phyloP scores from a whole-genome alignment of 2,329 filamentous ascomycete genomes.

The Drechmeria coniospora region DNA sequence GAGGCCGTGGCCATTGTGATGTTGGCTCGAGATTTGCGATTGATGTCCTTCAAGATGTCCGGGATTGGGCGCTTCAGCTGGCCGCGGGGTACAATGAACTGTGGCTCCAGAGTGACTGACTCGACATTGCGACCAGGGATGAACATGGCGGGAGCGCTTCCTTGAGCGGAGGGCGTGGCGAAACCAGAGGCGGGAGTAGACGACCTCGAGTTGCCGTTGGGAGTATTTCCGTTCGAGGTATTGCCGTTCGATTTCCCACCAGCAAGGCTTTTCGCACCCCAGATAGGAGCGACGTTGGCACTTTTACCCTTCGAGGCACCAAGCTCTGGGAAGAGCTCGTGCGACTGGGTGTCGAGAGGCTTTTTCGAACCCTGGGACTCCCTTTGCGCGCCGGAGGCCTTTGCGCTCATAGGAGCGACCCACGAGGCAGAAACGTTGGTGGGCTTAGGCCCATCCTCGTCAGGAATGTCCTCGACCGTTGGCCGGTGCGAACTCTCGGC shows the following conservation, averaged over 20 bases:
- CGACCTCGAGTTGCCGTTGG: slow-evolving; percentile 41
- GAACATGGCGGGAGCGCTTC: slow-evolving; percentile 36
- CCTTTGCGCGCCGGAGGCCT: slow-evolving; percentile 56
- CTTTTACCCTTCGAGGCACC: slow-evolving; percentile 55
- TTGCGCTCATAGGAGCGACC: slow-evolving; percentile 38
- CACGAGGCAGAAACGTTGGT: slow-evolving; percentile 29
- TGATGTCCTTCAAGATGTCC: slow-evolving; percentile 82
- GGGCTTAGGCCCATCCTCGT: slow-evolving; percentile 57
- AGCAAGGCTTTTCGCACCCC: slow-evolving; percentile 55
- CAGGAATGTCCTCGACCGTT: slow-evolving; percentile 66
- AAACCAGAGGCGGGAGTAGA: slow-evolving; percentile 51
- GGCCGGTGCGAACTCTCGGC: slow-evolving; percentile 37
- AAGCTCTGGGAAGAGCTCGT: slow-evolving; percentile 87
- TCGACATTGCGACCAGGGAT: slow-evolving; percentile 76
- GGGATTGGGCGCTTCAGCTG: slow-evolving; percentile 74
- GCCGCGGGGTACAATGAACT: slow-evolving; percentile 58
- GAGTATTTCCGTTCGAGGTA: too few species aligned
- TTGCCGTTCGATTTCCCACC: slow-evolving; percentile 39
- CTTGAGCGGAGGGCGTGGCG: slow-evolving; percentile 24
- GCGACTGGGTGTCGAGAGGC: slow-evolving; percentile 64
- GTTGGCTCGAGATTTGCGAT: slow-evolving; percentile 76
- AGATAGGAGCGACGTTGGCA: slow-evolving; percentile 53
- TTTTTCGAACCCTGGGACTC: slow-evolving; percentile 28
- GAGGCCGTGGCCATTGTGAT: slow-evolving; percentile 63
- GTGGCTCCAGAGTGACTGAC: slow-evolving; percentile 55